Base-by-base conservation (phyloP, 2,329 filamentous ascomycete species). In the Arthrinium phaeospermum region DNA sequence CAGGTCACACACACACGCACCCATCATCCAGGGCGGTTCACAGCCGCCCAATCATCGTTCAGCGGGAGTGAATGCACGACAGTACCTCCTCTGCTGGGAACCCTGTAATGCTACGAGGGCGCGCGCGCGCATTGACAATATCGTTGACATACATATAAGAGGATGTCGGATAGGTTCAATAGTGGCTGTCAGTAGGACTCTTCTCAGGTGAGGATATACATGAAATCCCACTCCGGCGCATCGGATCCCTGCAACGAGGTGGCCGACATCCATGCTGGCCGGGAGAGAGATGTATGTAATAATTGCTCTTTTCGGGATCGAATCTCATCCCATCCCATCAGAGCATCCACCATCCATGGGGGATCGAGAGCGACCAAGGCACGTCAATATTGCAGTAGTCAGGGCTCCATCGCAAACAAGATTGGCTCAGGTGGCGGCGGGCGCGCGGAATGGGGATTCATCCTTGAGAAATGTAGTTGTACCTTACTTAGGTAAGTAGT, bases 341-440 rank as follows among this genome's bases (percentile, higher is more conserved):
- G 10, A 49, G 10, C 53, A 37, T 22, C 16, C 51, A 34, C 19
- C 27, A 14, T 19, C 27, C 51, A 51, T 51, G 49, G 49, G 51
- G 51, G 4, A 61, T 61, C 27, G 53, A 34, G 22, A 16, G 24
- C 53, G 53, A 64, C 22, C 57, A 41, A 64, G 57, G 57, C 57
- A 64, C 30, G 57, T 41, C 57, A 64, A 41, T n/a, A 24, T 41
- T 64, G 34, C 57, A 64, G 57, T 41, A 64, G 57, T 64, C 19
- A 8, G 34, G 34, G 57, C 34, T n/a, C 19, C 57, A 13, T 64
- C 34, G 22, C 57, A n/a, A 64, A 64, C 34, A 34, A 64, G 34
- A 64, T 64, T 64, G 57, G 57, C 19, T 64, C 57, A 64, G 30
- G 57, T 41, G 51, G 51, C 34, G 53, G 53, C 30, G 51, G 51